Conservation (phyloP, 2,329 filamentous ascomycete genomes). For the Pseudomassariella vexata region DNA sequence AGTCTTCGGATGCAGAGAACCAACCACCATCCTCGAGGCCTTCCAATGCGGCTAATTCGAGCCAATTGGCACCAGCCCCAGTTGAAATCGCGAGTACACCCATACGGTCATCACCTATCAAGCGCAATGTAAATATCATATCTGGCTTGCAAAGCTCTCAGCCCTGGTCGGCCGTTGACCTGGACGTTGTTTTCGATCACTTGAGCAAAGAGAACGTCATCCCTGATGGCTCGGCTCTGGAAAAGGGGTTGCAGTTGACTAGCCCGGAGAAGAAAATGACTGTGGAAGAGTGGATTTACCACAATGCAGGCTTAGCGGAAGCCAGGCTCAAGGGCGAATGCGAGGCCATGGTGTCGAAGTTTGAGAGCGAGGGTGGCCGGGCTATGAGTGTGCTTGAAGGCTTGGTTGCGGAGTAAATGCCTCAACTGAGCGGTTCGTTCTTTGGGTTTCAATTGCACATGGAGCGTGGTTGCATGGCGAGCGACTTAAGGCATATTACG, state of each 20-base stretch:
- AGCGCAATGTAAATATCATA: slow-evolving; percentile 51
- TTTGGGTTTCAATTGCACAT: no score
- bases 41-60: slow-evolving; percentile 41
- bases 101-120: slow-evolving; percentile 53
- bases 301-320: slow-evolving; percentile 77
- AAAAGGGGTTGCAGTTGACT: slow-evolving; percentile 55
- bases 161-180: slow-evolving; percentile 69
- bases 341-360: slow-evolving; percentile 73
- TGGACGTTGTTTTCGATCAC: slow-evolving; percentile 63
- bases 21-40: slow-evolving; percentile 64
- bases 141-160: slow-evolving; percentile 49
- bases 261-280: slow-evolving; percentile 83
- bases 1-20: slow-evolving; percentile 77
- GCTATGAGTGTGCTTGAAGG: slow-evolving; percentile 76
- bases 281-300: slow-evolving; percentile 86
- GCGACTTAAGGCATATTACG: no score
- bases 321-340: slow-evolving; percentile 73
- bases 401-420: slow-evolving; percentile 46
- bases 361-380: slow-evolving; percentile 75
- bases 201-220: slow-evolving; percentile 48
- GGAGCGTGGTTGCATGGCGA: no score
- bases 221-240: slow-evolving; percentile 31
- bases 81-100: slow-evolving; percentile 44
- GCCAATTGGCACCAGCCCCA: slow-evolving; percentile 38
- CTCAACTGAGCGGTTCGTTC: not conserved